Base-by-base conservation (phyloP, 2,329 filamentous ascomycete species). In the Didymella pomorum region DNA sequence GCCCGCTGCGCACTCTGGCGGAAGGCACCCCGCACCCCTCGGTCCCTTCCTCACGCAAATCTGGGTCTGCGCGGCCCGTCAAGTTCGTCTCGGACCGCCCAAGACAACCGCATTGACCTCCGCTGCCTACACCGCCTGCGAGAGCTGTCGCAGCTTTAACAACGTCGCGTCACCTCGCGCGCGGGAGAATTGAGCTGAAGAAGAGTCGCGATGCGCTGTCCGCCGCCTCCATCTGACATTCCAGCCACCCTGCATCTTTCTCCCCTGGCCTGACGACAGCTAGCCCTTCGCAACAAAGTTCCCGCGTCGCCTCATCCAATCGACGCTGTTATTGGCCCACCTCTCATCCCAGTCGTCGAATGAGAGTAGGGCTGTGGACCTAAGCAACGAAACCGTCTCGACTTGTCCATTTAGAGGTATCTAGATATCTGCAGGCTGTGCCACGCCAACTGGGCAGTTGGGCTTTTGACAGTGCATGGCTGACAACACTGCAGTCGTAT, bases 171-270 rank as follows among this genome's bases (percentile, higher is more conserved):
- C 52, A 64, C 65, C 67, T 66, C 68, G 66, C 70, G 67, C 69
- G 65, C 60, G 67, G 62, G 64, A 45, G 58, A 35, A 59, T 52
- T 67, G 69, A 71, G 70, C 65, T 69, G 68, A 65, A 71, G 52
- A 26, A 43, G 69, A 62, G 66, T 75, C 73, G 74, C 72, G 65
- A 77, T 77, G 75, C 73, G 71, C 72, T 76, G 72, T 74, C 66
- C 62, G 67, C 66, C 71, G 58, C 66, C 69, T 66, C 51, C 63
- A 62, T 56, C 65, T 59, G 64, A 70, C 60, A 67, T 68, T 64
- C 71, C 69, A 74, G 69, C 71, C 70, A 67, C 68, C 61, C 49
- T 67, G 65, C 69, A 66, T 53, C 59, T 51, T 64, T 61, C 68
- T 67, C 64, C 68, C 65, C 68, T 72, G 66, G 67, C 65, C 65